These are phyloP conservation scores for Amoeboradix gromovi DNA, from an alignment of 371 early-diverging fungal species.

Conservation along the genomic window DNA sequence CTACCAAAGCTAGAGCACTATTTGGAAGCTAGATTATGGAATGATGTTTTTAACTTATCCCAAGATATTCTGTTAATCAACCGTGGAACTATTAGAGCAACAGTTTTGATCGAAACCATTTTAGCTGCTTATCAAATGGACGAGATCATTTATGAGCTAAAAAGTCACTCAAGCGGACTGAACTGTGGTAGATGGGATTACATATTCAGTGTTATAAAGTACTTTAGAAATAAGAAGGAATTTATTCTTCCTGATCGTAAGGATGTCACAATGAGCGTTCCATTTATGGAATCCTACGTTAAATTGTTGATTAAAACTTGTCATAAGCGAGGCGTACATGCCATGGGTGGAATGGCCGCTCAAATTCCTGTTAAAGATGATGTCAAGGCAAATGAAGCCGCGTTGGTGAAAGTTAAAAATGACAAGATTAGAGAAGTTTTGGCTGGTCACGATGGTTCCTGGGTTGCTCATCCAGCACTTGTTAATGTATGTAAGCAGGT, in stretches of 20 bases:
- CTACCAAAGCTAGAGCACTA: slow-evolving; percentile 87
- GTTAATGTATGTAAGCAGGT: slow-evolving; percentile 51
- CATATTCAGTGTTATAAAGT: slow-evolving; percentile 83
- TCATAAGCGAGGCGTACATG: slow-evolving; percentile 82
- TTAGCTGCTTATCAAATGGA: slow-evolving; percentile 89
- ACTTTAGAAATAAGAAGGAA: slow-evolving; percentile 50
- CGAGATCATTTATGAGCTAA: slow-evolving; percentile 83
- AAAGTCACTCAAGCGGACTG: slow-evolving; percentile 74
- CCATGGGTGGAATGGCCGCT: slow-evolving; percentile 95
- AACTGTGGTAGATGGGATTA: slow-evolving; percentile 96
- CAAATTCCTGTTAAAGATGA: slow-evolving; percentile 86
- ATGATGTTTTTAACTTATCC: slow-evolving; percentile 67
- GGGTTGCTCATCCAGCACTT: slow-evolving; percentile 84
- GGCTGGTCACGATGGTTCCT: slow-evolving; percentile 82
- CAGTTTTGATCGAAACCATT: slow-evolving; percentile 84
- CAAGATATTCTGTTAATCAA: slow-evolving; percentile 64
- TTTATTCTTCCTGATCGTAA: slow-evolving; percentile 63
- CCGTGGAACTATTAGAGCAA: slow-evolving; percentile 77
- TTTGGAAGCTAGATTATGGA: slow-evolving; percentile 87
- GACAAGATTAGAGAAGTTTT: slow-evolving; percentile 76
- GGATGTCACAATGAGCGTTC: slow-evolving; percentile 65
- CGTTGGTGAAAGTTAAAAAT: slow-evolving; percentile 63
- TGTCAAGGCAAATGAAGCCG: slow-evolving; percentile 45
- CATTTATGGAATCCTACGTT: slow-evolving; percentile 84
- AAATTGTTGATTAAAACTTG: slow-evolving; percentile 78